Percentiles rank a stretch among this genome's conserved stretches.
Evolutionary conservation across 2,329 filamentous ascomycete genomes (phyloP).

Genomic region (Rhexocercosporidium sp.): DNA sequence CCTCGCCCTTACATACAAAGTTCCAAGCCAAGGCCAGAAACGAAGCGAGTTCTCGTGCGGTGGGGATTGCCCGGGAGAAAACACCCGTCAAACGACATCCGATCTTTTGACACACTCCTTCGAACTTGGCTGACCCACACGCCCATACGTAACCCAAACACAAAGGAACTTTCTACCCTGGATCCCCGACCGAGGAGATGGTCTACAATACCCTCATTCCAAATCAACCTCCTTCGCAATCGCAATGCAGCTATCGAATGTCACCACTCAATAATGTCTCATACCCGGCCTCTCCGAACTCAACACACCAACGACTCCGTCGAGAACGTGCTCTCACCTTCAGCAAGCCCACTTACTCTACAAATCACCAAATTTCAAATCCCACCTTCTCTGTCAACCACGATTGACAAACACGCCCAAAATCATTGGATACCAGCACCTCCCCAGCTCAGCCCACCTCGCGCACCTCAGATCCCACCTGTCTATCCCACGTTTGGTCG

Average conservation of each 20-base stretch:
- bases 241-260: neutral
- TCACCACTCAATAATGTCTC: neutral
- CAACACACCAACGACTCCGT: neutral
- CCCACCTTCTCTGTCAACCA: no score
- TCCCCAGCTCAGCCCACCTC: no score
- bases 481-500: no score
- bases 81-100: neutral
- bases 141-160: neutral
- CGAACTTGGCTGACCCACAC: neutral
- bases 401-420: no score
- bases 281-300: neutral
- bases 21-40: neutral
- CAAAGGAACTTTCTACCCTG: neutral
- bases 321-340: neutral
- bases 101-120: neutral
- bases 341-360: neutral
- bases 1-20: neutral
- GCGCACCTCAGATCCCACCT: no score
- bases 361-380: no score
- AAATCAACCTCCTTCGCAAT: neutral
- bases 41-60: no score
- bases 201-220: neutral
- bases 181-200: neutral
- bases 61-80: neutral
- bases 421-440: no score